Conservation (phyloP, 495 filamentous ascomycete species). For the Penicillium manginii region DNA sequence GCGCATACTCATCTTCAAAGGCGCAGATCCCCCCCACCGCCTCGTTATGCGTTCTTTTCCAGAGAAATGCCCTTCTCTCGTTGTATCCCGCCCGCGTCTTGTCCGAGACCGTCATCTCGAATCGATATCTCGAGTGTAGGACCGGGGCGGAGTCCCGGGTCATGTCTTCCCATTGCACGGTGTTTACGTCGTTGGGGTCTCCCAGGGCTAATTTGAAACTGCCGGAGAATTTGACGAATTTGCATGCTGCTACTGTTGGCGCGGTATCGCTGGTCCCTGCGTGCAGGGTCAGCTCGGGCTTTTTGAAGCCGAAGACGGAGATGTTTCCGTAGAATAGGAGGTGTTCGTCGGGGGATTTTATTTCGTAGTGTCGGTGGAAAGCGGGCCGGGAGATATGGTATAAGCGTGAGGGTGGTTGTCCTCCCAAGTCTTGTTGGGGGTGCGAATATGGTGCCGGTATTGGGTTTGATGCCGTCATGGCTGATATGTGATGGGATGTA, state of each 20-base stretch:
- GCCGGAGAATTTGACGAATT: conserved; percentile 24
- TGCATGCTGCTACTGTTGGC: conserved; percentile 26
- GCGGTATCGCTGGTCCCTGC: conserved; percentile 17
- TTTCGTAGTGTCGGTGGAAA: conserved; percentile 22
- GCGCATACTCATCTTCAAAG: conserved; percentile 13
- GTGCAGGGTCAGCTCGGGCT: conserved; percentile 27
- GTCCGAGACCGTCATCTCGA: conserved; percentile 21
- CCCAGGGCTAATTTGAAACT: conserved; percentile 26
- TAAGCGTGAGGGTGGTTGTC: conserved; percentile 7
- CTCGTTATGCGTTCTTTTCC: conserved; percentile 31
- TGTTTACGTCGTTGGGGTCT: conserved; percentile 18
- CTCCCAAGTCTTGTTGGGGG: conserved; percentile 2
- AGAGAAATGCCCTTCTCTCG: conserved; percentile 21
- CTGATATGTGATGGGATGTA: neutral
- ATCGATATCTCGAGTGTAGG: conserved; percentile 20
- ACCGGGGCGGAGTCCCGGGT: conserved; percentile 7
- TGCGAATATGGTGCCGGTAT: conserved; percentile 1
- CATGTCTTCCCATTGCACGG: conserved; percentile 31
- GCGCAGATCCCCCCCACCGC: conserved; percentile 11
- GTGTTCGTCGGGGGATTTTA: conserved; percentile 19
- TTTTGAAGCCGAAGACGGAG: conserved; percentile 20
- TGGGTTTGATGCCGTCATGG: conserved; percentile 13
- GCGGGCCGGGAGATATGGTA: conserved; percentile 17
- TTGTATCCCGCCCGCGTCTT: neutral
- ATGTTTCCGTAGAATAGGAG: conserved; percentile 19